phyloP scores from a whole-genome alignment of 1,139 yeast species.

The Pneumocystis carinii region DNA sequence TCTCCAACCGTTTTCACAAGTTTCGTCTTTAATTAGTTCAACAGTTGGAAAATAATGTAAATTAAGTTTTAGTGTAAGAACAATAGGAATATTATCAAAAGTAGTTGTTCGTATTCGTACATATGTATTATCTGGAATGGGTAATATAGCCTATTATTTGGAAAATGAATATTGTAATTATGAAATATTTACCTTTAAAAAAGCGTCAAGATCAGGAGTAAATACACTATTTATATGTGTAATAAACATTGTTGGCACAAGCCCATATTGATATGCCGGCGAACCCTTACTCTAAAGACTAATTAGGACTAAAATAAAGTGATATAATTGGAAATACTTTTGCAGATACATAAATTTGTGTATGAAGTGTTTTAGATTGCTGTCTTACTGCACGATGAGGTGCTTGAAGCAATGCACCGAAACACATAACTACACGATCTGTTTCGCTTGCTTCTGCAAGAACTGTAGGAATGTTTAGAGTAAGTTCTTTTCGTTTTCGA shows the following conservation, averaged over 20 bases:
- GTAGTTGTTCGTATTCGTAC: slow-evolving; percentile 69
- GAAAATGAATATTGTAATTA: background rate
- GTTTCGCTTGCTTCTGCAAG: slow-evolving; percentile 46
- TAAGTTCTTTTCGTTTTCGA: slow-evolving; percentile 42
- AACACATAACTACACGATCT: slow-evolving; percentile 57
- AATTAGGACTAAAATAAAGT: background rate
- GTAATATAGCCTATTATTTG: slow-evolving; percentile 32
- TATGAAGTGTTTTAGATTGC: slow-evolving; percentile 62
- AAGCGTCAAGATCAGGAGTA: slow-evolving; percentile 53
- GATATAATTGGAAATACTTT: slow-evolving; percentile 13
- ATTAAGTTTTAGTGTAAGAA: slow-evolving; percentile 72
- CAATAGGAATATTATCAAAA: slow-evolving; percentile 72
- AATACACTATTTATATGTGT: slow-evolving; percentile 74
- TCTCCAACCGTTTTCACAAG: background rate
- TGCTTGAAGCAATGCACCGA: slow-evolving; percentile 56
- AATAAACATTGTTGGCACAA: slow-evolving; percentile 65
- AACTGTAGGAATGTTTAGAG: slow-evolving; percentile 48
- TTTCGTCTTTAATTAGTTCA: slow-evolving; percentile 30
- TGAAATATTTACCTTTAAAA: slow-evolving; percentile 27
- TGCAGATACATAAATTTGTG: slow-evolving; percentile 62
- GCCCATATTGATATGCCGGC: slow-evolving; percentile 74
- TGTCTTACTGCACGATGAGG: slow-evolving; percentile 65
- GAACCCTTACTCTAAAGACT: slow-evolving; percentile 47
- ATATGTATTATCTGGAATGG: slow-evolving; percentile 64
- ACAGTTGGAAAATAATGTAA: slow-evolving; percentile 83